Percentiles rank a stretch among this genome's conserved stretches.
Conservation (phyloP, 805 yeast genomes). For the Candida maltosa region DNA sequence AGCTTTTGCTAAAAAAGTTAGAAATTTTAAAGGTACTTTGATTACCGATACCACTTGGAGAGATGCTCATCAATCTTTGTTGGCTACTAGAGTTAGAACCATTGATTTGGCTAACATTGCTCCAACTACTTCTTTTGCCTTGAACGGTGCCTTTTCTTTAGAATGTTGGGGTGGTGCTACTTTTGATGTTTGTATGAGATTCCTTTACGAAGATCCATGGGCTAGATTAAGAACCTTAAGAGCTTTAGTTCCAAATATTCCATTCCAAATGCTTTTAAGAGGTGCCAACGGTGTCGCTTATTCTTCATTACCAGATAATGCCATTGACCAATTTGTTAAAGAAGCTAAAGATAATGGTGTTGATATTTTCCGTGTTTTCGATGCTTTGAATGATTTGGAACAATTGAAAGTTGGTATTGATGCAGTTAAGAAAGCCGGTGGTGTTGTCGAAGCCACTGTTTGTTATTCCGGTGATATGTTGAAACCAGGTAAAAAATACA, state of each 20-base stretch:
- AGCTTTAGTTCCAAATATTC: slow-evolving; percentile 92
- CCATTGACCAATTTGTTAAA: slow-evolving; percentile 92
- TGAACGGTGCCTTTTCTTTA: slow-evolving; percentile 86
- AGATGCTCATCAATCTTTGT: slow-evolving; percentile 97
- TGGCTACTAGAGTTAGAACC: slow-evolving; percentile 97
- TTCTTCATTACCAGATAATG: slow-evolving; percentile 96
- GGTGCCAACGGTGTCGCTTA: slow-evolving; percentile 99
- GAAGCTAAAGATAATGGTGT: slow-evolving; percentile 96
- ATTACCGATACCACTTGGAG: slow-evolving; percentile 99
- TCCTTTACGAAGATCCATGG: slow-evolving; percentile 99
- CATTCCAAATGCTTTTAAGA: slow-evolving; percentile 98
- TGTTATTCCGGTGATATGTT: slow-evolving; percentile 99
- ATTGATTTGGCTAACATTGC: slow-evolving; percentile 90
- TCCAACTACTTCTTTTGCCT: slow-evolving; percentile 87
- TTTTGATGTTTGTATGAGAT: slow-evolving; percentile 97
- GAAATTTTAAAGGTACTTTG: slow-evolving; percentile 80
- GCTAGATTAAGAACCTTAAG: slow-evolving; percentile 86
- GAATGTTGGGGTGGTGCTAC: slow-evolving; percentile 99
- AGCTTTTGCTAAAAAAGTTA: slow-evolving; percentile 83
- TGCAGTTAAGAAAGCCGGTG: slow-evolving; percentile 97
- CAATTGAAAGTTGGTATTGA: slow-evolving; percentile 96
- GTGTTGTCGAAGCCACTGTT: slow-evolving; percentile 97
- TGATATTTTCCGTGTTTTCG: slow-evolving; percentile 96
- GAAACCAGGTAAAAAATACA: slow-evolving; percentile 92
- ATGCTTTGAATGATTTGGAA: slow-evolving; percentile 93